Conservation (phyloP, 495 filamentous ascomycete genomes). For the Penicillium antarcticum region DNA sequence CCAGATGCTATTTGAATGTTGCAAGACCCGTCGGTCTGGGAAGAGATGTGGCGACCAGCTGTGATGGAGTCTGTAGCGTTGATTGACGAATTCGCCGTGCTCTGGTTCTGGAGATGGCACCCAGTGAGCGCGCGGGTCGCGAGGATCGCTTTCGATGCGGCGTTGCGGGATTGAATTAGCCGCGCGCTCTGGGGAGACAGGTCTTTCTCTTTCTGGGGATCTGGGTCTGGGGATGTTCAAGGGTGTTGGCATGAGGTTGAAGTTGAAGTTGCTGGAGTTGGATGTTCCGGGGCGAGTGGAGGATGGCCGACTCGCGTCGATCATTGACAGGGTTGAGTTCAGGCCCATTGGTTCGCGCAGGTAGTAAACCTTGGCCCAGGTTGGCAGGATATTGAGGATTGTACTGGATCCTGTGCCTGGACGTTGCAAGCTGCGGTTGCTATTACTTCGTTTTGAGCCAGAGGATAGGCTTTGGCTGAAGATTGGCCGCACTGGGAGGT, state of each 20-base stretch:
- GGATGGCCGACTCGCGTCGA: conserved; percentile 31
- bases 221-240: conserved; percentile 21
- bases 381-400: conserved; percentile 50
- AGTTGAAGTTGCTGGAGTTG: conserved; percentile 31
- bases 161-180: conserved; percentile 8
- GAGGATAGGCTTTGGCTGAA: conserved; percentile 34
- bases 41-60: conserved; percentile 74
- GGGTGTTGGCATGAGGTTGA: conserved; percentile 29
- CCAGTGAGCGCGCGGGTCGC: conserved; percentile 48
- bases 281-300: conserved; percentile 27
- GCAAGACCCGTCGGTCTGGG: conserved; percentile 51
- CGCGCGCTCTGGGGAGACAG: neutral
- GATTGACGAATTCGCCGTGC: conserved; percentile 15
- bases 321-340: conserved; percentile 31
- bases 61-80: conserved; percentile 39
- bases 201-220: conserved; percentile 6
- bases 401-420: conserved; percentile 48
- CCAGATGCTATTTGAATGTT: conserved; percentile 48
- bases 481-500: conserved; percentile 35
- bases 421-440: conserved; percentile 31
- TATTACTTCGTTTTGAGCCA: conserved; percentile 38
- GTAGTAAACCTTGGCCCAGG: conserved; percentile 50
- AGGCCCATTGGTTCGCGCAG: conserved; percentile 29
- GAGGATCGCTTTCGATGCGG: conserved; percentile 31
- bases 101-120: conserved; percentile 24